Conservation (phyloP, 495 filamentous ascomycete species). For the Penicillium bovifimosum region DNA sequence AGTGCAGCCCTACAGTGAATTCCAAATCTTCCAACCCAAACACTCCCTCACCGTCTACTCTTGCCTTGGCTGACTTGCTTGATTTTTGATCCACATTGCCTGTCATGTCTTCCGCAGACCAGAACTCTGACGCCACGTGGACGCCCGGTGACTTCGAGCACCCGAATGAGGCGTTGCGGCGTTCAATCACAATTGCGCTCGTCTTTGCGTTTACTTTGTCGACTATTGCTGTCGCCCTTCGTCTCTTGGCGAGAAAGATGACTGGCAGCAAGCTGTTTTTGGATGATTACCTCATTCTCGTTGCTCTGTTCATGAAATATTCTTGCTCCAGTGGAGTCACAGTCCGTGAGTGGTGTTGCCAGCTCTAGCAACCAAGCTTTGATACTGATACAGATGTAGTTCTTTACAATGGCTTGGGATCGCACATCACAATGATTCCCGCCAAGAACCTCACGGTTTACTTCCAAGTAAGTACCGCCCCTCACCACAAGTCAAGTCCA, state of each 20-base stretch:
- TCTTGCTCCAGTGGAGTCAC: constrained; percentile 27
- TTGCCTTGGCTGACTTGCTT: constrained; percentile 1
- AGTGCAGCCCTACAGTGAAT: constrained; percentile 6
- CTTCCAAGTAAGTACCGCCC: constrained; percentile 21
- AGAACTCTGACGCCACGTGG: constrained; percentile 12
- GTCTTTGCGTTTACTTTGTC: constrained; percentile 28
- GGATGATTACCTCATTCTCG: constrained; percentile 38
- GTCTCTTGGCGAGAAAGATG: constrained; percentile 23
- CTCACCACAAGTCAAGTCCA: neutral
- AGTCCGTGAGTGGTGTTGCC: constrained; percentile 17
- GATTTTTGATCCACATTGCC: neutral
- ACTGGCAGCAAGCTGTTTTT: constrained; percentile 22
- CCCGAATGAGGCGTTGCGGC: constrained; percentile 21
- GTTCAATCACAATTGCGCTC: constrained; percentile 25
- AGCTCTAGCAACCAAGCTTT: neutral
- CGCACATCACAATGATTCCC: constrained; percentile 30
- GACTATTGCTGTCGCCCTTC: constrained; percentile 26
- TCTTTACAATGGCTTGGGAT: constrained; percentile 29
- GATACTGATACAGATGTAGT: constrained; percentile 13
- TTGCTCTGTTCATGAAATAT: constrained; percentile 35
- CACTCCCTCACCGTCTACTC: constrained; percentile 5
- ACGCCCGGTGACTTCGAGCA: constrained; percentile 20
- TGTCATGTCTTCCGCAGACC: constrained; percentile 16
- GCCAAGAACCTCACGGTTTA: constrained; percentile 22
- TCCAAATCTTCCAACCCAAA: constrained; percentile 23